Conservation (phyloP, 2,329 filamentous ascomycete species). For the Cryoendolithus antarcticus region DNA sequence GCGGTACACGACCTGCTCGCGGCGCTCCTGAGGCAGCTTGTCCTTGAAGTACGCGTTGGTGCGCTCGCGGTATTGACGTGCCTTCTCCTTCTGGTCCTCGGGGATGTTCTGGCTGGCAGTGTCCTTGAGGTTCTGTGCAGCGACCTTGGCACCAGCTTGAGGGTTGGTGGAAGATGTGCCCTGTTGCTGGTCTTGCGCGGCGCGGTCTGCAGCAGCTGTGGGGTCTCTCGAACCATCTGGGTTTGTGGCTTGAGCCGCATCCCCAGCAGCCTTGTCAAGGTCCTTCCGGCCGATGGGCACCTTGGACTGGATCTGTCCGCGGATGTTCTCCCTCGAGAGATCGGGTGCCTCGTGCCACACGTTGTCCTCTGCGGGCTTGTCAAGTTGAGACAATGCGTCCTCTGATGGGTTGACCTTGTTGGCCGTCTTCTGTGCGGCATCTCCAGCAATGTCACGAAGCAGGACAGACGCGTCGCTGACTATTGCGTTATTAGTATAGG, state of each 20-base stretch:
- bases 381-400: constrained; percentile 64
- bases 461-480: constrained; percentile 71
- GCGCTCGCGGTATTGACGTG: constrained; percentile 33
- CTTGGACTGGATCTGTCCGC: constrained; percentile 51
- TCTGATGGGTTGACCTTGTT: constrained; percentile 63
- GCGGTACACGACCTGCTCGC: constrained; percentile 82
- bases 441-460: constrained; percentile 79
- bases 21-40: constrained; percentile 86
- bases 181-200: constrained; percentile 40
- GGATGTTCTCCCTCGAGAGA: constrained; percentile 56
- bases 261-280: constrained; percentile 45
- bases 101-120: constrained; percentile 51
- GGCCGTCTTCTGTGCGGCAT: constrained; percentile 72
- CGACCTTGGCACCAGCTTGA: constrained; percentile 36
- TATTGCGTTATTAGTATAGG: constrained; percentile 13
- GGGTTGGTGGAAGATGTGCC: constrained; percentile 36
- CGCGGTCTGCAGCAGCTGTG: constrained; percentile 39
- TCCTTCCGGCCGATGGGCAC: constrained; percentile 47
- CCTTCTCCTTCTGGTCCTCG: constrained; percentile 43
- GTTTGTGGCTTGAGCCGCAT: constrained; percentile 46
- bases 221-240: constrained; percentile 44
- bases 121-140: constrained; percentile 38
- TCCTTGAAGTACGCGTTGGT: constrained; percentile 64
- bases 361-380: constrained; percentile 77
- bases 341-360: constrained; percentile 84